Evolutionary conservation across 2,329 filamentous ascomycete genomes (phyloP).

Genomic region (Alternaria triticimaculans): DNA sequence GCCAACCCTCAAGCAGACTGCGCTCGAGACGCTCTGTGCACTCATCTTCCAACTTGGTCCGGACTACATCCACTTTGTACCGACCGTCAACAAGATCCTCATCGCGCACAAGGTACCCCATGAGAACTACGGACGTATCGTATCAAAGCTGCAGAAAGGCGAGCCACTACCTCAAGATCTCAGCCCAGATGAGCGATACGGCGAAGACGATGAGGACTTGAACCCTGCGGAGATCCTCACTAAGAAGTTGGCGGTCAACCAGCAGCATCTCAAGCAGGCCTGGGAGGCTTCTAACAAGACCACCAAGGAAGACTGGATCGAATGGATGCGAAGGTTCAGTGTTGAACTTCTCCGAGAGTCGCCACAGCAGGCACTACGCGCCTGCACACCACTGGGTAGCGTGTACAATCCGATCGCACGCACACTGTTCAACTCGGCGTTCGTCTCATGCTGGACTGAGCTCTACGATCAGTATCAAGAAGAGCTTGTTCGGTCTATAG

Average conservation of each 20-base stretch:
- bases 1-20: constrained; percentile 75
- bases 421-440: constrained; percentile 97
- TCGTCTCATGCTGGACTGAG: constrained; percentile 98
- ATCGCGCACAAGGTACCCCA: constrained; percentile 82
- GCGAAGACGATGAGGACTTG: constrained; percentile 78
- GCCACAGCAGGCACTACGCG: constrained; percentile 91
- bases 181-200: constrained; percentile 82
- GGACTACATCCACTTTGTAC: constrained; percentile 93
- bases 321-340: constrained; percentile 97
- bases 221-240: constrained; percentile 82
- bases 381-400: constrained; percentile 88
- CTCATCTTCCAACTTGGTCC: constrained; percentile 95
- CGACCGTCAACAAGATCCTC: constrained; percentile 87
- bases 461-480: constrained; percentile 97
- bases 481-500: constrained; percentile 93
- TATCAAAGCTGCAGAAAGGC: constrained; percentile 91
- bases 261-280: constrained; percentile 93
- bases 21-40: constrained; percentile 91
- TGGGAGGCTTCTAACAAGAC: constrained; percentile 98
- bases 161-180: constrained; percentile 95
- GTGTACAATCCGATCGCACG: constrained; percentile 90
- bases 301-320: constrained; percentile 98
- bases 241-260: constrained; percentile 96
- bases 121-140: constrained; percentile 88
- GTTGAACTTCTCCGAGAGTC: constrained; percentile 94